Percentiles rank a stretch among this genome's conserved stretches.
Evolutionary conservation across 192 early-diverging fungal species (phyloP).

Genomic region (Coemansia sp.): DNA sequence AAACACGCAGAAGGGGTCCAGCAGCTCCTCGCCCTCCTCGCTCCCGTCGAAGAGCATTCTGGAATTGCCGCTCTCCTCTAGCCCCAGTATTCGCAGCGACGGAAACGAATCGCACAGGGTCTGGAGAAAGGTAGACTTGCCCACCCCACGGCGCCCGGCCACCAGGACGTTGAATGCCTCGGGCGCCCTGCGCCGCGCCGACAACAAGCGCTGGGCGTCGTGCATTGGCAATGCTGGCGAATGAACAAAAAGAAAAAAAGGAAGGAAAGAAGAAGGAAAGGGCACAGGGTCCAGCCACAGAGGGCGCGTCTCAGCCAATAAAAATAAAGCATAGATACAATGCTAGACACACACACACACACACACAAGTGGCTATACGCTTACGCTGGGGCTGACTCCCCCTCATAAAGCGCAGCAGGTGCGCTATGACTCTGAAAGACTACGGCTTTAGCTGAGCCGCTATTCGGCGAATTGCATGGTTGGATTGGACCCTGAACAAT

Average conservation of each 20-base stretch:
- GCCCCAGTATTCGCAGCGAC: slow-evolving; percentile 13
- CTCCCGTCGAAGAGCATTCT: slow-evolving; percentile 4
- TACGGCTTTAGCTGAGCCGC: too few species aligned
- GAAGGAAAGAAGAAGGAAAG: background rate
- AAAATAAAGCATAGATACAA: background rate
- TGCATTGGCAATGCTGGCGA: background rate
- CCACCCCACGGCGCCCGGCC: slow-evolving; percentile 49
- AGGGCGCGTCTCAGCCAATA: background rate
- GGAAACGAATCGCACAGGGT: slow-evolving; percentile 56
- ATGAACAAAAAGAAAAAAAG: slow-evolving; percentile 2
- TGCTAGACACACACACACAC: too few species aligned
- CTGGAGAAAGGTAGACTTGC: slow-evolving; percentile 73
- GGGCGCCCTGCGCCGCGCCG: slow-evolving; percentile 14
- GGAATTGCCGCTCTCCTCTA: slow-evolving; percentile 21
- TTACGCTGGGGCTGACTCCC: too few species aligned
- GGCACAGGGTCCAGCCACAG: background rate
- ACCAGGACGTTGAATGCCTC: slow-evolving; percentile 44
- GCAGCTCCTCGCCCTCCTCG: slow-evolving; percentile 8
- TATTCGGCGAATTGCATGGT: too few species aligned
- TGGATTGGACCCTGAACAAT: too few species aligned
- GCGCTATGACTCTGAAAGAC: too few species aligned
- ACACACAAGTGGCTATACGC: too few species aligned
- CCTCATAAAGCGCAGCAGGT: too few species aligned
- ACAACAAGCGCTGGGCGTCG: slow-evolving; percentile 16
- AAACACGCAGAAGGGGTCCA: slow-evolving; percentile 46